Conservation (phyloP, 2,329 filamentous ascomycete species). For the Colletotrichum endophyticum region DNA sequence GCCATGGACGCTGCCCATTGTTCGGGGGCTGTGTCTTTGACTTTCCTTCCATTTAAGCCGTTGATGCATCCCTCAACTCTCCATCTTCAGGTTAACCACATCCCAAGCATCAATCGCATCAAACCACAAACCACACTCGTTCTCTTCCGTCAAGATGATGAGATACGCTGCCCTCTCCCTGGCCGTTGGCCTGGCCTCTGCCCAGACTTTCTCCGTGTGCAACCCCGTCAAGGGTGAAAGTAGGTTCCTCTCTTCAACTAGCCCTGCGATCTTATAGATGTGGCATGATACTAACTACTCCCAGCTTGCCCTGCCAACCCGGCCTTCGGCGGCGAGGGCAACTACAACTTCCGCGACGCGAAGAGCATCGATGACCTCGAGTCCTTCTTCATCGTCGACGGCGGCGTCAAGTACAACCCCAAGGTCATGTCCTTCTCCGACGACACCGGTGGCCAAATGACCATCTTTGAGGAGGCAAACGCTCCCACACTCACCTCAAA, state of each 20-base stretch:
- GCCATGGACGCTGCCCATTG: not conserved
- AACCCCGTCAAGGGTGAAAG: conserved; percentile 22
- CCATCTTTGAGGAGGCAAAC: conserved; percentile 48
- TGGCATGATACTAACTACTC: not conserved
- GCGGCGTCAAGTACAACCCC: conserved; percentile 44
- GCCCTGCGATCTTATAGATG: not conserved
- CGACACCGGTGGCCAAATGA: conserved; percentile 52
- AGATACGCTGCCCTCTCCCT: conserved; percentile 7
- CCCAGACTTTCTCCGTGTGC: conserved; percentile 20
- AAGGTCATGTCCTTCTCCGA: conserved; percentile 39
- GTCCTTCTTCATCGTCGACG: conserved; percentile 61
- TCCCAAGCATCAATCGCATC: not conserved
- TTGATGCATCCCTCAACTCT: not conserved
- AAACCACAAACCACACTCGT: not conserved
- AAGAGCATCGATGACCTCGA: conserved; percentile 39
- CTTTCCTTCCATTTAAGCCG: not conserved
- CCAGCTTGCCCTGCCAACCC: conserved; percentile 21
- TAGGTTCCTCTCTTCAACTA: not conserved
- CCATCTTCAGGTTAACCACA: not conserved
- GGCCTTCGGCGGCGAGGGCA: conserved; percentile 16
- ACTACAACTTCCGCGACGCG: conserved; percentile 20
- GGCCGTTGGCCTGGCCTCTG: conserved; percentile 14
- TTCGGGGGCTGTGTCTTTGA: not conserved
- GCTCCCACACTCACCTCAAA: conserved; percentile 49
- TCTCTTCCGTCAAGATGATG: not conserved